Evolutionary conservation across 2,329 filamentous ascomycete species (phyloP).

Genomic region (Fusarium citri): DNA sequence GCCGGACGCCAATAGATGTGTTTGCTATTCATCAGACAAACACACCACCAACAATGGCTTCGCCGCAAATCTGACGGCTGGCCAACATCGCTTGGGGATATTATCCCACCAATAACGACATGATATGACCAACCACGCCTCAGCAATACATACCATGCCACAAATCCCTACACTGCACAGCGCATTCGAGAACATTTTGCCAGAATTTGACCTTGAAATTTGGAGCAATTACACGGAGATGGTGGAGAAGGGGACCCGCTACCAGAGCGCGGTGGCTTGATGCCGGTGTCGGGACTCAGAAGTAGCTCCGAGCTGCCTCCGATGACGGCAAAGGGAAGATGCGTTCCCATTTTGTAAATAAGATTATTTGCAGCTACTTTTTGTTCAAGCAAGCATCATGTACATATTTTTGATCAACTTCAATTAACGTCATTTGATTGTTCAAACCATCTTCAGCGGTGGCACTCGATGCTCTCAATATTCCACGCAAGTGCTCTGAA

Average conservation of each 20-base stretch:
- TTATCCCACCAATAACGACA: slow-evolving; percentile 7
- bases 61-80: not conserved
- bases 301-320: not conserved
- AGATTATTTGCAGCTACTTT: not conserved
- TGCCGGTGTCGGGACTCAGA: not conserved
- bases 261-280: not conserved
- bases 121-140: not conserved
- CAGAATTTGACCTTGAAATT: not conserved
- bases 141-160: not conserved
- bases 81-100: not conserved
- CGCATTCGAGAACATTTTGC: not conserved
- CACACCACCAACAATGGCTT: not conserved
- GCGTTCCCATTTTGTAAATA: slow-evolving; percentile 7
- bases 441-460: not conserved
- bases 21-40: not conserved
- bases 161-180: not conserved
- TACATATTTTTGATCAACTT: not conserved
- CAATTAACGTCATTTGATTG: not conserved
- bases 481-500: not conserved
- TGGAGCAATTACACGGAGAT: not conserved
- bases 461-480: too few species aligned
- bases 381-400: not conserved
- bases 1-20: slow-evolving; percentile 13
- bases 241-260: not conserved
- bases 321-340: not conserved